A percentile compares a stretch with the other conserved stretches of the same genome.
phyloP scores from a whole-genome alignment of 2,329 filamentous ascomycete genomes.

The Xylaria digitata region DNA sequence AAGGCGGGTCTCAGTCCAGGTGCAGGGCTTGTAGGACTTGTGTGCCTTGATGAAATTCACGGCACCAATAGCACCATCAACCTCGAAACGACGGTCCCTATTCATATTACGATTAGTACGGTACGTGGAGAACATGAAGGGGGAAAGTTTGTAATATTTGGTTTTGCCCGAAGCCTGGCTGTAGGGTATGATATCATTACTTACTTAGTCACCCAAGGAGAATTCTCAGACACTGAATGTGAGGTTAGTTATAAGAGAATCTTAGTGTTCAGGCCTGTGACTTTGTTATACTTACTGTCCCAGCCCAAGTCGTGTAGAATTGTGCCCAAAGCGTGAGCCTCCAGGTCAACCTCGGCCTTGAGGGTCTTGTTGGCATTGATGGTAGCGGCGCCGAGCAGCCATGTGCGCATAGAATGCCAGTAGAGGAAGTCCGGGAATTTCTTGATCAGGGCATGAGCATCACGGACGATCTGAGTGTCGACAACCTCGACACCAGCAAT shows the following conservation, averaged over 20 bases:
- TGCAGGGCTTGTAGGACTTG: conserved; percentile 25
- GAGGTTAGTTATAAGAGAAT: conserved; percentile 11
- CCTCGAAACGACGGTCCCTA: conserved; percentile 36
- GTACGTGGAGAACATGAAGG: neutral
- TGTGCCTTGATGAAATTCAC: conserved; percentile 32
- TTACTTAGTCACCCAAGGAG: conserved; percentile 33
- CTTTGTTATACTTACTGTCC: conserved; percentile 27
- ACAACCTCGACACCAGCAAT: conserved; percentile 38
- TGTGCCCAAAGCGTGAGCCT: conserved; percentile 37
- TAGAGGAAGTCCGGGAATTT: conserved; percentile 37
- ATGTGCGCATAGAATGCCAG: conserved; percentile 33
- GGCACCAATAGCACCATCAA: conserved; percentile 37
- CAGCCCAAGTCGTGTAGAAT: conserved; percentile 38
- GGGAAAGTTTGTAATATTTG: neutral
- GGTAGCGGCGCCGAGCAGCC: conserved; percentile 32
- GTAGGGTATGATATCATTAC: neutral
- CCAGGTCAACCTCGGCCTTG: conserved; percentile 32
- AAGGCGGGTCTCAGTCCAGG: conserved; percentile 30
- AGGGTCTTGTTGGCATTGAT: conserved; percentile 37
- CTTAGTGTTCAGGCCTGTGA: too few relatives aligned
- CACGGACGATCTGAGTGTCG: conserved; percentile 38
- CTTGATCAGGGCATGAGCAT: conserved; percentile 30
- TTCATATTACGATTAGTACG: conserved; percentile 9
- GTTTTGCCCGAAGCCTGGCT: neutral
- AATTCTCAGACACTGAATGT: conserved; percentile 21